These are phyloP conservation scores for Adenanthera pavonina DNA, from an alignment of 306 rosid genomes.

Conservation along the genomic window DNA sequence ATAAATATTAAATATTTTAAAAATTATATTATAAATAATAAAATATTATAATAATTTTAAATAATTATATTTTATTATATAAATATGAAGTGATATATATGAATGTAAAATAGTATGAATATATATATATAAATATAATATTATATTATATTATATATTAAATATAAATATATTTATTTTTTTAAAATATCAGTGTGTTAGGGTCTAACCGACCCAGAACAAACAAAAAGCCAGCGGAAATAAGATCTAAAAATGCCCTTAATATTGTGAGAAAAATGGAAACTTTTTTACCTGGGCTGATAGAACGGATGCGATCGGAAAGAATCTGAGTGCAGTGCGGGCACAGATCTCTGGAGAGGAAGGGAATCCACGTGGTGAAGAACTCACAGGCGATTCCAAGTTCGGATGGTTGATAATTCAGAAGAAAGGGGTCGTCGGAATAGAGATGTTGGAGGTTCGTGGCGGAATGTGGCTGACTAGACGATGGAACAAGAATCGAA, in stretches of 20 bases:
- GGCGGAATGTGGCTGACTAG: conserved; percentile 11
- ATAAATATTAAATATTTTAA: no score
- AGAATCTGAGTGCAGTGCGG: conserved; percentile 49
- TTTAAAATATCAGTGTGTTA: no score
- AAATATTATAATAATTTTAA: no score
- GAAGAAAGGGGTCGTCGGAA: conserved; percentile 52
- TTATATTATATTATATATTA: no score
- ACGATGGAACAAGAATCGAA: not conserved
- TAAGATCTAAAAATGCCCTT: not conserved
- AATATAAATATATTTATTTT: no score
- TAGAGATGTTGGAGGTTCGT: conserved; percentile 37
- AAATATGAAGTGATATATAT: no score
- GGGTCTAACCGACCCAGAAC: no score
- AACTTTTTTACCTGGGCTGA: conserved; percentile 44
- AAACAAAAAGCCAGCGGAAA: not conserved
- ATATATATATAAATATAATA: no score
- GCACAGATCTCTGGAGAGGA: conserved; percentile 69
- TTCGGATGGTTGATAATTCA: conserved; percentile 55
- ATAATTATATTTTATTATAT: no score
- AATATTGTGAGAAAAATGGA: not conserved
- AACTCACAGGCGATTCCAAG: conserved; percentile 69
- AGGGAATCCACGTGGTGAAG: conserved; percentile 66
- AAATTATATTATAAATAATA: no score
- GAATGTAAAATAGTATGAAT: no score
- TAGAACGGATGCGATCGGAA: conserved; percentile 59